A percentile compares a stretch with the other conserved stretches of the same genome.
Evolutionary conservation across 75 land plant species (phyloP).

Genomic region (Adiantum capillusveneris): DNA sequence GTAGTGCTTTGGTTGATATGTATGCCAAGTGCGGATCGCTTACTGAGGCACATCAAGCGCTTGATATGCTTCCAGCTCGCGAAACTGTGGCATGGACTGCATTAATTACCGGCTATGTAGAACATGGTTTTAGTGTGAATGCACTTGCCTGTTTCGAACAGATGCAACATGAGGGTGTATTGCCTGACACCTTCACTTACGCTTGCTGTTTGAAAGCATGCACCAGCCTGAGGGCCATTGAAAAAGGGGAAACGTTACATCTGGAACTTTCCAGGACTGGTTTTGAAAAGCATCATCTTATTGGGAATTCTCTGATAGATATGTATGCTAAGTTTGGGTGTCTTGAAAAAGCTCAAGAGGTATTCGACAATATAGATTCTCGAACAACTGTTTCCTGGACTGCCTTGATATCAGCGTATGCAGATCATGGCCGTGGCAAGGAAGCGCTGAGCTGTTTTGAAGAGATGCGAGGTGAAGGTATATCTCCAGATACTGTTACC

Average conservation of each 20-base stretch:
- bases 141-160: slow-evolving; percentile 1
- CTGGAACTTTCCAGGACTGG: slow-evolving; percentile 14
- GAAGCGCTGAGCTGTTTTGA: slow-evolving; percentile 4
- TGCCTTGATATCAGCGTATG: slow-evolving; percentile 10
- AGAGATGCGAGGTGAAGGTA: slow-evolving; percentile 8
- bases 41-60: background rate
- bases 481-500: slow-evolving; percentile 1
- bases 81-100: slow-evolving; percentile 11
- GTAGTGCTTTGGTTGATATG: slow-evolving; percentile 12
- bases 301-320: slow-evolving; percentile 24
- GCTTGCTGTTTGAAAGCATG: slow-evolving; percentile 40
- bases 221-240: slow-evolving; percentile 5
- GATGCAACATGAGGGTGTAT: slow-evolving; percentile 35
- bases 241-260: slow-evolving; percentile 20
- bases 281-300: slow-evolving; percentile 5
- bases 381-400: slow-evolving; percentile 15
- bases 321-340: slow-evolving; percentile 38
- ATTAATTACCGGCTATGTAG: background rate
- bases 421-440: background rate
- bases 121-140: background rate
- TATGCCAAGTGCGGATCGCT: slow-evolving; percentile 12
- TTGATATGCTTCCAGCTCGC: slow-evolving; percentile 5
- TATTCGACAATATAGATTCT: slow-evolving; percentile 15
- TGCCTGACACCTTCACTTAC: slow-evolving; percentile 24
- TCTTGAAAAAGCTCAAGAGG: slow-evolving; percentile 8